A percentile compares a stretch with the other conserved stretches of the same genome.
Conservation (phyloP, 2,329 filamentous ascomycete genomes). For the Aquanectria penicillioides region DNA sequence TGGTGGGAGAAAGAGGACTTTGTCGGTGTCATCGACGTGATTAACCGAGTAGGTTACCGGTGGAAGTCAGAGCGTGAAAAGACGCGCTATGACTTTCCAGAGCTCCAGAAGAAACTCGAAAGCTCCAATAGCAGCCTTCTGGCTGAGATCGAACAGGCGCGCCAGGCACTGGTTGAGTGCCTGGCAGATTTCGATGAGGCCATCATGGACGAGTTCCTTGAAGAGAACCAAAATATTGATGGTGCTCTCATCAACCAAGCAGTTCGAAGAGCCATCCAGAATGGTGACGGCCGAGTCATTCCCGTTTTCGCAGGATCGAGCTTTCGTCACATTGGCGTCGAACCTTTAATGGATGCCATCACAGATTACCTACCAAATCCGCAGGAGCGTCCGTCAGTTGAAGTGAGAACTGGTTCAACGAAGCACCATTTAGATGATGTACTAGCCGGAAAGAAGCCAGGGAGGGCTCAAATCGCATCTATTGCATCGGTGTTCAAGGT, state of each 20-base stretch:
- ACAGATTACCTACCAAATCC: constrained; percentile 89
- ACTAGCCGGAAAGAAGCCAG: constrained; percentile 52
- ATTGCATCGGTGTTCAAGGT: constrained; percentile 90
- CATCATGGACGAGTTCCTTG: constrained; percentile 86
- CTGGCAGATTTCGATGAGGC: constrained; percentile 89
- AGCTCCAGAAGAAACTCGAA: constrained; percentile 53
- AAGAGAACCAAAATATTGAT: constrained; percentile 79
- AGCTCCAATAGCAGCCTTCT: constrained; percentile 61
- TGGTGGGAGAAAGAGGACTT: constrained; percentile 90
- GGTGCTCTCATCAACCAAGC: constrained; percentile 74
- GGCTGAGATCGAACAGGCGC: constrained; percentile 78
- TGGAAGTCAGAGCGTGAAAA: constrained; percentile 66
- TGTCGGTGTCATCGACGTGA: constrained; percentile 84
- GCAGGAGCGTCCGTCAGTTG: constrained; percentile 79
- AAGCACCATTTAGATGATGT: constrained; percentile 49
- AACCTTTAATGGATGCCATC: constrained; percentile 89
- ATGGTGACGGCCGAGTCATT: constrained; percentile 76
- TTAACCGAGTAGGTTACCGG: constrained; percentile 77
- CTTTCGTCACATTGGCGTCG: constrained; percentile 92
- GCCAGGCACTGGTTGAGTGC: constrained; percentile 81
- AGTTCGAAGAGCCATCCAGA: constrained; percentile 76
- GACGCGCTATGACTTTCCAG: constrained; percentile 46
- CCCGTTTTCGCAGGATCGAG: constrained; percentile 93
- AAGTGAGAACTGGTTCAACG: constrained; percentile 75
- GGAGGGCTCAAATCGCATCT: constrained; percentile 52